These are phyloP conservation scores for Stagonosporopsis tanaceti DNA, from an alignment of 2,329 filamentous ascomycete species.

Conservation along the genomic window DNA sequence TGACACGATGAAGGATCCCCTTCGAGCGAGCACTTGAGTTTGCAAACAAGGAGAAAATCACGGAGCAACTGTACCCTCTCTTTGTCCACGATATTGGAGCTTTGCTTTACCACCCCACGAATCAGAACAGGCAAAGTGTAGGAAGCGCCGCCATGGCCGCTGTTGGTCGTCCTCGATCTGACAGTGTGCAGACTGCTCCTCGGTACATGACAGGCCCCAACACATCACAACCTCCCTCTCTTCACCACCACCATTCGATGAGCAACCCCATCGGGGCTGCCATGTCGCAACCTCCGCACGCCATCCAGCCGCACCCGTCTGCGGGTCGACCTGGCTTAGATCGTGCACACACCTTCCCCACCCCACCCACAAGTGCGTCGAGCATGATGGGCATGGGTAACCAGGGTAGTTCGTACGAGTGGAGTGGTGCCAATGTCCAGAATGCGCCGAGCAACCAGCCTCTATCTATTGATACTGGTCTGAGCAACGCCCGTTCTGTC, in stretches of 20 bases:
- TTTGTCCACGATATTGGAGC: slow-evolving; percentile 98
- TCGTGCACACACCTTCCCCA: slow-evolving; percentile 90
- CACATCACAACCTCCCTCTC: slow-evolving; percentile 69
- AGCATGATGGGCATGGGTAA: slow-evolving; percentile 80
- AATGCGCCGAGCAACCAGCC: slow-evolving; percentile 69
- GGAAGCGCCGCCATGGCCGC: slow-evolving; percentile 75
- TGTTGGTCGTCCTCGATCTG: slow-evolving; percentile 67
- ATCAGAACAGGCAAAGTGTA: slow-evolving; percentile 80
- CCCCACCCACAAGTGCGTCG: slow-evolving; percentile 90
- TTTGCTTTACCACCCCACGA: slow-evolving; percentile 90
- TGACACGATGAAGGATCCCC: slow-evolving; percentile 75
- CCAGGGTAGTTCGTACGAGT: slow-evolving; percentile 79
- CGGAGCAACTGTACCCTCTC: slow-evolving; percentile 89
- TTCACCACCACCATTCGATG: slow-evolving; percentile 76
- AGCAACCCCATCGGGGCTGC: slow-evolving; percentile 65
- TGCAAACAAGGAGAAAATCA: slow-evolving; percentile 99
- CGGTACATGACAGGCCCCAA: slow-evolving; percentile 68
- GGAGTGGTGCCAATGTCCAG: slow-evolving; percentile 63
- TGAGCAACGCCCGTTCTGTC: slow-evolving; percentile 83
- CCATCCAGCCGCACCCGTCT: slow-evolving; percentile 67
- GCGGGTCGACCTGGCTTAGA: slow-evolving; percentile 73
- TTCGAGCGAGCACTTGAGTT: slow-evolving; percentile 98
- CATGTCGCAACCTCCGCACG: slow-evolving; percentile 72
- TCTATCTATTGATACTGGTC: slow-evolving; percentile 80
- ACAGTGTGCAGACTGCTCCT: slow-evolving; percentile 50